Base-by-base conservation (phyloP, 2,329 filamentous ascomycete species). In the Diplodia scrobiculata region DNA sequence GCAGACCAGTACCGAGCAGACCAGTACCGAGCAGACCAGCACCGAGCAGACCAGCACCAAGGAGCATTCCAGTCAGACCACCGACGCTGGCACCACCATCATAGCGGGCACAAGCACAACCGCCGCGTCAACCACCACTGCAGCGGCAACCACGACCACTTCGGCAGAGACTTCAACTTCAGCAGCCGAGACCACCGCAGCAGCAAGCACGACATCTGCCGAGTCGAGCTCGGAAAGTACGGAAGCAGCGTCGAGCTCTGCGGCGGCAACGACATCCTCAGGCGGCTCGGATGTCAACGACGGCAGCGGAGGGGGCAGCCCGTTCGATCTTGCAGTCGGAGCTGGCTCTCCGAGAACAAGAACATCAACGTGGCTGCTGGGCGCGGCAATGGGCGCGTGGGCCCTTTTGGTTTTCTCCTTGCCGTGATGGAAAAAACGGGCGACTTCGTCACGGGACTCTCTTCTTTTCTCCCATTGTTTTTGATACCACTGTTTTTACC, bases 271-370 rank as follows among this genome's bases (percentile, higher is more conserved):
- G 7, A 75, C 70, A 5, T 62, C 58, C 11, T 62, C 58, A 4
- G 10, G 38, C 69, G 70, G 17, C 74, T 79, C 66, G 73, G 75
- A 19, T 74, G 73, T 50, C 10, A 62, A 62, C 13, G 58, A 51
- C 13, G 58, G 76, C 29, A 78, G 75, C 13, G 79, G 79, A 21
- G 79, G 79, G 17, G 80, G 80, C n/a, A 80, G 77, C 63, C 80
- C 80, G 5, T 82, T 82, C 67, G 79, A 81, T 67, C 71, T 77
- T n/a, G 47, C 51, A 32, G 17, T 25, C 17, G 29, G 38, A 3
- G 19, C 10, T 47, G 38, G 19, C 14, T 32, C 63, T 32, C 32
- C 38, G 21, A 50, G 7, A 21, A 38, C 52, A 17, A 19, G 36
- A 17, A 27, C 41, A 7, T 62, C 67, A n/a, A 59, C 38, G 21